These are phyloP conservation scores for Pichia nanzhaoensis DNA, from an alignment of 805 yeast species.

Conservation along the genomic window DNA sequence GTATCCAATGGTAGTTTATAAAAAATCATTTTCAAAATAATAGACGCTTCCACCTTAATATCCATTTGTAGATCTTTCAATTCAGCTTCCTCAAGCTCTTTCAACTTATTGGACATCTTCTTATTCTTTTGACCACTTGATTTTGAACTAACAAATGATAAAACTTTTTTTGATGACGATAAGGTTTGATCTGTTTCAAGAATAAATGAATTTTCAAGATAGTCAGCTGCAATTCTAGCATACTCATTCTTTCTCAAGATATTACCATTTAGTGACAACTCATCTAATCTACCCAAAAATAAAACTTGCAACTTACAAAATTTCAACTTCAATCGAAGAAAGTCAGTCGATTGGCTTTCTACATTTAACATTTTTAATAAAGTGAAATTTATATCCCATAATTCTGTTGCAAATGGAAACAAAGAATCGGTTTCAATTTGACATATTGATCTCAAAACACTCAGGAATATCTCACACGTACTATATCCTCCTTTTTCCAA, in stretches of 20 bases:
- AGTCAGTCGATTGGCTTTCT: constrained; percentile 19
- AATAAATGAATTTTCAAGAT: constrained; percentile 31
- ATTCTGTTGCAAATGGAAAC: constrained; percentile 22
- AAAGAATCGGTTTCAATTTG: constrained; percentile 23
- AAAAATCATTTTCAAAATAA: constrained; percentile 48
- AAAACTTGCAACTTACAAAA: constrained; percentile 28
- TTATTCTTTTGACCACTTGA: neutral
- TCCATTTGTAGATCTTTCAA: constrained; percentile 26
- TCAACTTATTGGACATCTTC: constrained; percentile 10
- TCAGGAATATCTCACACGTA: constrained; percentile 25
- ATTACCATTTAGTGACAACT: constrained; percentile 27
- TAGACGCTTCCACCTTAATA: constrained; percentile 44
- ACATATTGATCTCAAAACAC: constrained; percentile 25
- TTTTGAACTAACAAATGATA: constrained; percentile 2
- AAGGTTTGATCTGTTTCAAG: constrained; percentile 15
- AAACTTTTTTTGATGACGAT: neutral
- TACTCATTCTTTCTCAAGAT: constrained; percentile 27
- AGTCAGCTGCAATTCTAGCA: constrained; percentile 29
- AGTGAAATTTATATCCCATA: constrained; percentile 24
- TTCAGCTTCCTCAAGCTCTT: constrained; percentile 21
- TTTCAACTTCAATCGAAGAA: constrained; percentile 26
- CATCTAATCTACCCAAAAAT: constrained; percentile 23
- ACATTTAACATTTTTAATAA: constrained; percentile 20
- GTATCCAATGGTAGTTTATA: constrained; percentile 54
- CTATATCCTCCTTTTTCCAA: constrained; percentile 20